Conservation (phyloP, 78 protist genomes). For the Parvularia atlantis region DNA sequence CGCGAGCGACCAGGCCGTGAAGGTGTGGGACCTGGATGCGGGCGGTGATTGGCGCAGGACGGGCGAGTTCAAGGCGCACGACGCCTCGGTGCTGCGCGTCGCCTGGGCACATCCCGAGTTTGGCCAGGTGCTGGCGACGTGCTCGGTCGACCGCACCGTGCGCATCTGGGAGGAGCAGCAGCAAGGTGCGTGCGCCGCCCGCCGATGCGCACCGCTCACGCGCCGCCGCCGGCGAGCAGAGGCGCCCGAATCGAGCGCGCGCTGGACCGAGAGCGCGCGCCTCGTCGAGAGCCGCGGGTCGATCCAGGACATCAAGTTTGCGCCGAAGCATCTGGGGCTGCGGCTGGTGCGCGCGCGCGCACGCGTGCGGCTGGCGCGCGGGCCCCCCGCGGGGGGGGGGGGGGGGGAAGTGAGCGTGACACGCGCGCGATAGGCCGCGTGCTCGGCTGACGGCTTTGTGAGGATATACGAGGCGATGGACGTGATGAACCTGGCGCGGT, state of each 20-base stretch:
- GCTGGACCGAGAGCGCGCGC: constrained; percentile 16
- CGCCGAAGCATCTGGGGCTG: constrained; percentile 65
- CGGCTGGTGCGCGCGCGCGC: constrained; percentile 19
- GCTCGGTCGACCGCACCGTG: constrained; percentile 70
- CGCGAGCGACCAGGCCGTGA: constrained; percentile 50
- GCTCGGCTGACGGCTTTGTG: constrained; percentile 64
- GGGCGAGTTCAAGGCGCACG: constrained; percentile 71
- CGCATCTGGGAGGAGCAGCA: constrained; percentile 73
- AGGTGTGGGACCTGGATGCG: constrained; percentile 20
- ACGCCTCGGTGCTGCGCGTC: constrained; percentile 65
- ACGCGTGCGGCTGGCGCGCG: no score
- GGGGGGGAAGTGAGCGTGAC: no score
- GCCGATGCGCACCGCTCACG: no score
- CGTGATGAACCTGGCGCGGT: constrained; percentile 66
- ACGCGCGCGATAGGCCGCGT: constrained; percentile 72
- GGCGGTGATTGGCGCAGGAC: neutral
- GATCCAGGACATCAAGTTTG: constrained; percentile 58
- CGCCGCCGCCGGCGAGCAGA: no score
- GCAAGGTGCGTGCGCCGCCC: no score
- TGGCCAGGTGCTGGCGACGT: constrained; percentile 75
- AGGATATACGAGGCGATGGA: constrained; percentile 83
- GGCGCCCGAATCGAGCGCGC: neutral
- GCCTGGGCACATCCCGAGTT: constrained; percentile 87
- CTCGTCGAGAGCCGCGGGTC: constrained; percentile 56
- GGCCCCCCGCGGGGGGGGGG: no score